Evolutionary conservation across 495 filamentous ascomycete species (phyloP).

Genomic region (Arthonia radiata): DNA sequence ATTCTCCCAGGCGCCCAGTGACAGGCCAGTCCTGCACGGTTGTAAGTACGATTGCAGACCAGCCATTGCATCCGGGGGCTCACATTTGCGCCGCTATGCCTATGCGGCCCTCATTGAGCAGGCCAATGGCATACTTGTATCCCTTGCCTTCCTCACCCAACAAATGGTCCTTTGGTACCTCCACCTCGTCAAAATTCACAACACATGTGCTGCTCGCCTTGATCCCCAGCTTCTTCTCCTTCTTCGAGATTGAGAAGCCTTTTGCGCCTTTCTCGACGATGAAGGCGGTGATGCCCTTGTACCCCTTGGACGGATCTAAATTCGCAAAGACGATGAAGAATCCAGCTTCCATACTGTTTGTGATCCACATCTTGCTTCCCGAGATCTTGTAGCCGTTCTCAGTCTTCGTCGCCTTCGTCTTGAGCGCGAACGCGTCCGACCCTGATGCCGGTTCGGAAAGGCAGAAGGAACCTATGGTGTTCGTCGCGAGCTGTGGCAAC

Average conservation of each 20-base stretch:
- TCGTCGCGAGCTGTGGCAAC: constrained; percentile 66
- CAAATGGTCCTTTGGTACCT: constrained; percentile 66
- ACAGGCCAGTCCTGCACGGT: constrained; percentile 41
- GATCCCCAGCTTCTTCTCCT: constrained; percentile 99
- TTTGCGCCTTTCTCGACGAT: constrained; percentile 72
- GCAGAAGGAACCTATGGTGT: constrained; percentile 76
- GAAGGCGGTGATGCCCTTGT: constrained; percentile 93
- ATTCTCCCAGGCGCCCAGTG: constrained; percentile 87
- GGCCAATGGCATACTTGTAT: constrained; percentile 89
- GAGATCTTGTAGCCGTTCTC: constrained; percentile 63
- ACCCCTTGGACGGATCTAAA: constrained; percentile 61
- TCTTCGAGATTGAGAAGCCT: constrained; percentile 92
- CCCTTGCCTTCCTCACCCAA: constrained; percentile 74
- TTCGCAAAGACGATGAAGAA: constrained; percentile 98
- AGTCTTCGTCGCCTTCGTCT: constrained; percentile 58
- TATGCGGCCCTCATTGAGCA: constrained; percentile 95
- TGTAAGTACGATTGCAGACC: too few species aligned
- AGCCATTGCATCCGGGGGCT: too few species aligned
- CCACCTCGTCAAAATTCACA: constrained; percentile 91
- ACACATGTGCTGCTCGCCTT: constrained; percentile 86
- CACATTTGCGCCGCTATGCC: constrained; percentile 93
- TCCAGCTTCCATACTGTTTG: constrained; percentile 76
- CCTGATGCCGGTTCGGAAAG: constrained; percentile 84
- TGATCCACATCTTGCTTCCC: constrained; percentile 99
- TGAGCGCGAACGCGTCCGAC: constrained; percentile 85